A percentile compares a stretch with the other conserved stretches of the same genome.
These are phyloP conservation scores for Thielaviopsis punctulata DNA, from an alignment of 2,329 filamentous ascomycete species.

Conservation along the genomic window DNA sequence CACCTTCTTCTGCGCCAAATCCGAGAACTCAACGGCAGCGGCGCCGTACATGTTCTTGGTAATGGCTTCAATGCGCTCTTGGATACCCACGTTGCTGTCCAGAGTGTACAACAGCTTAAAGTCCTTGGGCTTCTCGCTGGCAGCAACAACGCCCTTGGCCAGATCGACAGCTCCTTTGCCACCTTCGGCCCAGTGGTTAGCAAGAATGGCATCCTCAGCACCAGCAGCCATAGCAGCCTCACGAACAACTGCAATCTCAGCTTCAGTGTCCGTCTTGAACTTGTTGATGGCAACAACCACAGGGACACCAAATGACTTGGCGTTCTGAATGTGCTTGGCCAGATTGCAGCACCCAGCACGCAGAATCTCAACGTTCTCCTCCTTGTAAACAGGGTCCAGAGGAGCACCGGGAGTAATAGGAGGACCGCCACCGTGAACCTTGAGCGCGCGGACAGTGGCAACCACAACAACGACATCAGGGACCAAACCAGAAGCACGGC, in stretches of 20 bases:
- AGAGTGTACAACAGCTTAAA: conserved; percentile 65
- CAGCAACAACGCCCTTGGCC: conserved; percentile 69
- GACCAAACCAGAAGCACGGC: conserved; percentile 77
- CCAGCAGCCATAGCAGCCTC: conserved; percentile 86
- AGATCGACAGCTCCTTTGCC: conserved; percentile 80
- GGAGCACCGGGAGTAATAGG: conserved; percentile 75
- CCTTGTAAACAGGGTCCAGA: conserved; percentile 74
- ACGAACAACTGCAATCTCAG: conserved; percentile 73
- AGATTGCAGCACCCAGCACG: conserved; percentile 85
- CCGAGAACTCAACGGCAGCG: conserved; percentile 74
- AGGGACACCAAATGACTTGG: conserved; percentile 73
- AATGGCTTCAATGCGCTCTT: conserved; percentile 82
- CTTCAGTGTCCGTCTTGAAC: conserved; percentile 84
- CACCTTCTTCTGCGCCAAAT: conserved; percentile 88
- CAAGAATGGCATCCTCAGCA: conserved; percentile 80
- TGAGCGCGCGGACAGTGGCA: conserved; percentile 84
- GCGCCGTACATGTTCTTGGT: conserved; percentile 92
- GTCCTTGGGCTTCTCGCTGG: conserved; percentile 67
- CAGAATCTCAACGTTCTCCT: conserved; percentile 85
- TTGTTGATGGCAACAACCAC: conserved; percentile 96
- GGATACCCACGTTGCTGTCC: conserved; percentile 56
- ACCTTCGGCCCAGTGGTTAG: conserved; percentile 95
- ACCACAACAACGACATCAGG: conserved; percentile 92
- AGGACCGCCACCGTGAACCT: conserved; percentile 94
- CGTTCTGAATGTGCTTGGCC: conserved; percentile 87